Evolutionary conservation across 768 basidiomycete species (phyloP).

Genomic region (Asterophora parasitica): DNA sequence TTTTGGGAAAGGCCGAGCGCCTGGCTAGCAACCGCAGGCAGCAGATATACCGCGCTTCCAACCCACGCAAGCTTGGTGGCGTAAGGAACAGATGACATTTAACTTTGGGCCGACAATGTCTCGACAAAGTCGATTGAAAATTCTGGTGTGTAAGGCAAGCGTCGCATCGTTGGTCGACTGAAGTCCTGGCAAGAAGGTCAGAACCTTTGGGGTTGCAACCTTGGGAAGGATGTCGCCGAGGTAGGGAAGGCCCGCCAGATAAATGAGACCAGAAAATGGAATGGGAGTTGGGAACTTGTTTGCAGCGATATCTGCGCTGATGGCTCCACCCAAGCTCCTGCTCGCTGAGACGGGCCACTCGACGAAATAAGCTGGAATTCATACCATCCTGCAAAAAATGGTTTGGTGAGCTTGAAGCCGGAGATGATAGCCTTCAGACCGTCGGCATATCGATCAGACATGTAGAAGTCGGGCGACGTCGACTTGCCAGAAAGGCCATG

Average conservation of each 20-base stretch:
- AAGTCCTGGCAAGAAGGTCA: constrained; percentile 19
- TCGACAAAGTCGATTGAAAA: constrained; percentile 25
- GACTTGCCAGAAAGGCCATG: constrained; percentile 32
- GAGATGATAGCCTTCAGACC: constrained; percentile 27
- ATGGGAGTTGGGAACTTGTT: constrained; percentile 20
- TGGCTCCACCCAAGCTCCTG: constrained; percentile 17
- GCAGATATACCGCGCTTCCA: constrained; percentile 17
- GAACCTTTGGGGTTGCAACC: constrained; percentile 19
- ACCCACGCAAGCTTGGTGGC: constrained; percentile 21
- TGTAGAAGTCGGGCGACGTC: constrained; percentile 20
- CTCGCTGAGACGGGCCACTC: too few species aligned
- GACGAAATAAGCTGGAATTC: not conserved
- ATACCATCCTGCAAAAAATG: constrained; percentile 29
- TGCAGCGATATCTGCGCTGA: constrained; percentile 24
- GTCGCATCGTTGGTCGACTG: constrained; percentile 18
- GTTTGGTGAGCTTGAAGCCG: constrained; percentile 24
- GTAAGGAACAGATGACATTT: constrained; percentile 21
- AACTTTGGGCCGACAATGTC: constrained; percentile 19
- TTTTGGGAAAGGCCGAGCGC: constrained; percentile 23
- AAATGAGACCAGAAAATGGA: constrained; percentile 26
- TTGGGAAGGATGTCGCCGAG: constrained; percentile 18
- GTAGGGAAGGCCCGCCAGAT: constrained; percentile 22
- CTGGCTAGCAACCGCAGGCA: constrained; percentile 17
- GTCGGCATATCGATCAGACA: constrained; percentile 25
- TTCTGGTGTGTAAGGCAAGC: constrained; percentile 15